phyloP scores from a whole-genome alignment of 495 filamentous ascomycete species.

The Talaromyces adpressus region DNA sequence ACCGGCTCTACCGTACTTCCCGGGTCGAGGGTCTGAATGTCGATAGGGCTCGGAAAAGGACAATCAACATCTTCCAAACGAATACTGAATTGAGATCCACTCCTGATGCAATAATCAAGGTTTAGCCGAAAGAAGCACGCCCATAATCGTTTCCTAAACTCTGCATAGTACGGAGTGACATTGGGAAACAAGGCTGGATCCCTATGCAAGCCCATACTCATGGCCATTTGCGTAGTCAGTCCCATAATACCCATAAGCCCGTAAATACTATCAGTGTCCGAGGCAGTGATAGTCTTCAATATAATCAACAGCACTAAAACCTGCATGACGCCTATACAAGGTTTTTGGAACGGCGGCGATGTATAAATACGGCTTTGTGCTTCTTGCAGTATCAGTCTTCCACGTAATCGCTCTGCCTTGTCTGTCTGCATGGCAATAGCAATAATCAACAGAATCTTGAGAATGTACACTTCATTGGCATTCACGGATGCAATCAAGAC shows the following conservation, averaged over 20 bases:
- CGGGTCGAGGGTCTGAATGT: neutral
- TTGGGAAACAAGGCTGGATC: neutral
- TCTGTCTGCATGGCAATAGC: neutral
- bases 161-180: neutral
- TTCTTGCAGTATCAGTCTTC: neutral
- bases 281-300: neutral
- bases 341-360: neutral
- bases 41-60: neutral
- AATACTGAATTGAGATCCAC: neutral
- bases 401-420: neutral
- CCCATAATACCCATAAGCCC: neutral
- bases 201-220: neutral
- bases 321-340: neutral
- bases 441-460: neutral
- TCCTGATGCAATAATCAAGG: neutral
- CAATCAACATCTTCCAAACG: neutral
- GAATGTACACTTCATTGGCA: neutral
- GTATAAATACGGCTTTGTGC: neutral
- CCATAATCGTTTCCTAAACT: neutral
- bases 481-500: neutral
- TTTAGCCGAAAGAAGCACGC: neutral
- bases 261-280: neutral
- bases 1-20: neutral
- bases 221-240: neutral
- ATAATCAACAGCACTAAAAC: neutral